Percentiles rank a stretch among this genome's conserved stretches.
Conservation (phyloP, 352 stramenopile genomes). For the Pythium monospermum region DNA sequence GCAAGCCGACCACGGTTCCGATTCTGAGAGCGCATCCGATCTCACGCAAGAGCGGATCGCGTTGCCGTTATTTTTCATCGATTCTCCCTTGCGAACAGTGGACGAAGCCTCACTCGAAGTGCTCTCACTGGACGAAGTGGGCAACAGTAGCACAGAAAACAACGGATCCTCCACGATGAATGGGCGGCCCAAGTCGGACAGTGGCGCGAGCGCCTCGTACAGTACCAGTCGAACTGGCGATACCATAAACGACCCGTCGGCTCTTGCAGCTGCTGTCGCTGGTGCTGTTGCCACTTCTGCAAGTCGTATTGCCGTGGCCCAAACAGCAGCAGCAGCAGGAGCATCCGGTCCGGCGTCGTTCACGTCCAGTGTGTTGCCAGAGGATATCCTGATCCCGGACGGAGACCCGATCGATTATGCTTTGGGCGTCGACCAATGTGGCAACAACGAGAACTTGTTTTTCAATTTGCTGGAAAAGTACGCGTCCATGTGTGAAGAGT, state of each 20-base stretch:
- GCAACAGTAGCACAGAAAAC: constrained; percentile 3
- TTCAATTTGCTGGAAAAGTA: constrained; percentile 82
- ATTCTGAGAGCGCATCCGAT: constrained; percentile 19
- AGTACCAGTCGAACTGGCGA: too few relatives aligned
- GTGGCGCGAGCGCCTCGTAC: not conserved
- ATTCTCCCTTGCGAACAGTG: constrained; percentile 14
- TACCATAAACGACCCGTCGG: too few relatives aligned
- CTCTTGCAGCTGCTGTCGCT: too few relatives aligned
- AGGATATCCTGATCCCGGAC: constrained; percentile 71
- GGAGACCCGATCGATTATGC: constrained; percentile 80
- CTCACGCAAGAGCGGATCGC: constrained; percentile 12
- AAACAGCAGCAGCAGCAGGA: too few relatives aligned
- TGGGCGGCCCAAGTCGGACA: not conserved
- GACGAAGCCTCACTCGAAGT: constrained; percentile 6
- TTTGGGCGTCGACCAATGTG: constrained; percentile 75
- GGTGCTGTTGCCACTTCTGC: not conserved
- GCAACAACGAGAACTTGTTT: constrained; percentile 78
- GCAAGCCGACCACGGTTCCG: constrained; percentile 13
- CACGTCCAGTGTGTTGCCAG: constrained; percentile 37
- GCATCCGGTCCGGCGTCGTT: constrained; percentile 39
- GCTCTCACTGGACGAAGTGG: not conserved
- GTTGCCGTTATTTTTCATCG: constrained; percentile 6
- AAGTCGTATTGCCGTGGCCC: constrained; percentile 5
- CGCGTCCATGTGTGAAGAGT: constrained; percentile 57
- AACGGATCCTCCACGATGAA: not conserved